phyloP scores from a whole-genome alignment of 1,284 basidiomycete genomes.

The Ganoderma multipileum region DNA sequence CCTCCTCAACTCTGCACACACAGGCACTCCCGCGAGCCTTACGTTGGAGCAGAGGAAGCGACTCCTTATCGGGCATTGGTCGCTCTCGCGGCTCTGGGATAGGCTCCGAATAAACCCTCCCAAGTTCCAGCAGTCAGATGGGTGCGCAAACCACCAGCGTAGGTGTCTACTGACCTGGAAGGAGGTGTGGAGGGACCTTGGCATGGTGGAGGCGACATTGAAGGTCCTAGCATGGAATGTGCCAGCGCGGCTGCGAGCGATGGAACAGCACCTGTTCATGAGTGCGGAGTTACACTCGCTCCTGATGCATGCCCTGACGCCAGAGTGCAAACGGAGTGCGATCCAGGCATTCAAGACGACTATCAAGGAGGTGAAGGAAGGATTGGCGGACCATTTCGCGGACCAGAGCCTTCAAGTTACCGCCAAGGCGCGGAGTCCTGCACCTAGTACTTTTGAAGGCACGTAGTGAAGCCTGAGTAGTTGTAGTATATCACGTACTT shows the following conservation, averaged over 20 bases:
- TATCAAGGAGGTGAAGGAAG: constrained; percentile 35
- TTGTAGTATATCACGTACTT: not conserved
- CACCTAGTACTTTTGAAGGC: not conserved
- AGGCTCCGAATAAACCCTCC: constrained; percentile 33
- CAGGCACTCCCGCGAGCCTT: constrained; percentile 28
- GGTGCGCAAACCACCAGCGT: constrained; percentile 42
- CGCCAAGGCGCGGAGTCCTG: not conserved
- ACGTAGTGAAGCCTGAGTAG: not conserved
- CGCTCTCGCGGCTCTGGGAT: constrained; percentile 40
- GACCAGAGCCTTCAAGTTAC: constrained; percentile 27
- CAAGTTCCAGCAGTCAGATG: constrained; percentile 35
- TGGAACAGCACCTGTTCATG: constrained; percentile 34
- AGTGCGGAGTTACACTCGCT: constrained; percentile 29
- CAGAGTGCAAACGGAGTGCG: constrained; percentile 42
- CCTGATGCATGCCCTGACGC: constrained; percentile 33
- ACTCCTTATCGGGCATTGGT: constrained; percentile 40
- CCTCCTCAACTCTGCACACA: not conserved
- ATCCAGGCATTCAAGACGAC: constrained; percentile 39
- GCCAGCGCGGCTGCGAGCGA: constrained; percentile 36
- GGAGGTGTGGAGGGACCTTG: constrained; percentile 35
- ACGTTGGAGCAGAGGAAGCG: constrained; percentile 34
- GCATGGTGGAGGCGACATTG: constrained; percentile 27
- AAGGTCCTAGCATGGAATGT: constrained; percentile 34
- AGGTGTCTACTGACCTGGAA: constrained; percentile 40
- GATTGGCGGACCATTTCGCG: constrained; percentile 37